Base-by-base conservation (phyloP, 2,329 filamentous ascomycete genomes). In the Penicillium hordei region DNA sequence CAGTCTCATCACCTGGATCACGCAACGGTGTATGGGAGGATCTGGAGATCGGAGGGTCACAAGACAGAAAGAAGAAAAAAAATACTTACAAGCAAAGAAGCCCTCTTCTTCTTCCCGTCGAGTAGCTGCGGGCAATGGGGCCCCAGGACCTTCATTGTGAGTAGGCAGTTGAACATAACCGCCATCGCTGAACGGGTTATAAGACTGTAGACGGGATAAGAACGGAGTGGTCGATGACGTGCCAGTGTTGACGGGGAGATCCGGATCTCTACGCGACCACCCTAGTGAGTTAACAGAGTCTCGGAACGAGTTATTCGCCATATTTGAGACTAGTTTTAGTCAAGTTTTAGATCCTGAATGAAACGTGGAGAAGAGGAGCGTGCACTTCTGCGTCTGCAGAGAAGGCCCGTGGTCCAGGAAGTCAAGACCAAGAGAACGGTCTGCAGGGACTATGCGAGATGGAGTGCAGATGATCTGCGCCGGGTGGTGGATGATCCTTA, bases 241-340 rank as follows among this genome's bases (percentile, higher is more conserved):
- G 63, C 70, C 76, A 46, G 77, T 94, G 76, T 85, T 89, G 69
- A 89, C 87, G 63, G 91, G 87, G 54, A 89, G 80, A 70, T 95
- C 90, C 64, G 85, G 76, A 58, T 92, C 89, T 70, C 93, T 86
- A 68, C 93, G 89, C 70, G 91, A 91, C 94, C 94, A 97, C 60
- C 94, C 94, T 70, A 97, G 79, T 59, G 91, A 94, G 81, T 91
- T 95, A 82, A 97, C 92, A 23, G 91, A 95, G 77, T 97, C 91
- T 73, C 93, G 87, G 76, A 99, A 97, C 46, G 91, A 90, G 66
- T 87, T 82, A 51, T 70, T 65, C 15, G 71, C 64, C 71, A 73
- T 73, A 51, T 40, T 61, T 29, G 49, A 57, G 55, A 39, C 21
- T 25, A 52, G 55, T 48, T 61, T 54, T 42, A n/a, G 42, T 44